These are phyloP conservation scores for Brassica balearica DNA, from an alignment of 441 rosid species.

Conservation along the genomic window DNA sequence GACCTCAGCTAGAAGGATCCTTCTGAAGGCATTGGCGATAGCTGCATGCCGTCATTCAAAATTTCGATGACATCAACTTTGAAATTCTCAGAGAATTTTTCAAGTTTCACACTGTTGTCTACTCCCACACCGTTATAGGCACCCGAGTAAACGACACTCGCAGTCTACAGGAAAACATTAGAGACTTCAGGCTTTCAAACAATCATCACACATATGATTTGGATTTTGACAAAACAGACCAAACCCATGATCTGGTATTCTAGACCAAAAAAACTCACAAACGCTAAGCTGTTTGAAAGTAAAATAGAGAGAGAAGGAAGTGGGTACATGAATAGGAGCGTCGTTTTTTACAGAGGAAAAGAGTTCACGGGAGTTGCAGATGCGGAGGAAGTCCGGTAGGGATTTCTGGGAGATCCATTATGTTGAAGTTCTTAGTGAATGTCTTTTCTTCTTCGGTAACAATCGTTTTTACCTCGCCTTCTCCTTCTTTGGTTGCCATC, in stretches of 20 bases:
- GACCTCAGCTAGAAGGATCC: slow-evolving; percentile 95
- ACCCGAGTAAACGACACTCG: slow-evolving; percentile 58
- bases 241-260: not conserved
- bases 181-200: slow-evolving; percentile 12
- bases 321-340: slow-evolving; percentile 68
- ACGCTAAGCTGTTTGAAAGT: not conserved
- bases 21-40: slow-evolving; percentile 86
- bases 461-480: slow-evolving; percentile 8
- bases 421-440: slow-evolving; percentile 46
- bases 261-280: not conserved
- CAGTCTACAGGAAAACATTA: slow-evolving; percentile 60
- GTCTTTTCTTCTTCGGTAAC: slow-evolving; percentile 28
- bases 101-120: slow-evolving; percentile 60
- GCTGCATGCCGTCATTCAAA: slow-evolving; percentile 43
- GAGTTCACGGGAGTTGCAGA: slow-evolving; percentile 63
- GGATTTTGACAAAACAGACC: not conserved
- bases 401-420: slow-evolving; percentile 68
- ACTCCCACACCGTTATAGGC: slow-evolving; percentile 65
- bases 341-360: slow-evolving; percentile 66
- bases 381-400: slow-evolving; percentile 75
- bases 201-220: not conserved
- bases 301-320: not conserved
- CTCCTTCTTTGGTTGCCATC: slow-evolving; percentile 8
- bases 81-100: slow-evolving; percentile 59
- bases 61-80: slow-evolving; percentile 55